Base-by-base conservation (phyloP, 306 rosid species). In the Trichosanthes cucumerina region DNA sequence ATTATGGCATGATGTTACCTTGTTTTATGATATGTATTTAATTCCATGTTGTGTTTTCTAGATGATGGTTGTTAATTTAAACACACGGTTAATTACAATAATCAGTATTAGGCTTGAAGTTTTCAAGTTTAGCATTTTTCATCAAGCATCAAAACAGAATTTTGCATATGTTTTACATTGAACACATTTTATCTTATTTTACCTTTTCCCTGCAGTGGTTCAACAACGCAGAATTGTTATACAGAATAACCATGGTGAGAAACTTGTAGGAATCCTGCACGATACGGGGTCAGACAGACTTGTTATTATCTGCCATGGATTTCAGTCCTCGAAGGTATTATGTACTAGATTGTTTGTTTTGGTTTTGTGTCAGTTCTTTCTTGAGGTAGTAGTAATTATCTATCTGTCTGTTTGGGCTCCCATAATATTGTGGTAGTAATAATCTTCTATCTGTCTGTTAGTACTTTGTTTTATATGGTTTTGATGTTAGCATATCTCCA, bases 261-360 rank as follows among this genome's bases (percentile, higher is more conserved):
- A 87, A 79, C 95, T 94, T 26, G 92, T 84, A 7, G 98, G 98
- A 19, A 86, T 89, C 77, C 88, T 94, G 66, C 97, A 89, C 52
- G 91, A 87, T 53, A 85, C 90, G 0, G 79, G 90, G 60, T 92
- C 96, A 47, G 69, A 80, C 75, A 79, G 81, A 83, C 91, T 94
- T 28, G 92, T 87, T 78, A 85, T 94, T 39, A 34, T 92, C 33
- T 92, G 95, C 86, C 98, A 94, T 80, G 98, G 98, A 80, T 85
- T 94, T 9, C 94, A 85, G 71, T 90, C 98, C 82, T 87, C 88
- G 41, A 94, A 92, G 98, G 98, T 92, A 77, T 3, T 76, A n/a
- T n/a, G 2, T 43, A 12, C 44, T 43, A 43, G n/a, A 41, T 70
- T 36, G 14, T 14, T 21, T 18, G n/a, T n/a, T n/a, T n/a, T n/a